Evolutionary conservation across 768 basidiomycete species (phyloP), one percentile per base, ranked within the genome.

Genomic region (Kwoniella sp.): DNA sequence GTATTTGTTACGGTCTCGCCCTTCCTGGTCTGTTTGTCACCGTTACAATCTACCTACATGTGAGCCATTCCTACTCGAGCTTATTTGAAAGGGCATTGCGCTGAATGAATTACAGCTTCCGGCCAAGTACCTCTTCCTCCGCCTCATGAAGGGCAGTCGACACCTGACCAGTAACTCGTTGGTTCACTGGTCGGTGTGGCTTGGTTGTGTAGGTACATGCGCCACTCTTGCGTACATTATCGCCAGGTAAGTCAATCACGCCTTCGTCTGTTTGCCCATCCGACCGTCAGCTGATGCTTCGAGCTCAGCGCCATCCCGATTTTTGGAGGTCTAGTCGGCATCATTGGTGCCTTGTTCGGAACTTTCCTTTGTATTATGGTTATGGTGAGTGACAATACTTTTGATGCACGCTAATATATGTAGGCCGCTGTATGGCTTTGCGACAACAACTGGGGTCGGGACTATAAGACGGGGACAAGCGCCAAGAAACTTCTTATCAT

Each of bases 271-370:
- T 19, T 19, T 9, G 3, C 40, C 17, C 8, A 9, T 44, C 17
- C 17, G 40, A 19, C 40, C 40, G 17, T 44, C 3, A 3, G 57
- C 46, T 58, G 47, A 50, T 22, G 58, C 53, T 58, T 70, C 54
- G 64, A 61, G 51, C 60, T 64, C 25, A 67, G 65, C 25, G 74
- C 77, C 25, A 74, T 78, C 36, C 77, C 77, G n/a, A 70, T 74
- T 33, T 74, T 74, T 51, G 64, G 62, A 21, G 55, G 64, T 47
- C 68, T 78, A 15, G 64, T 73, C 13, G 49, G 58, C 40, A 48
- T 74, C 15, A 73, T 74, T 33, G 76, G 71, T 17, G 69, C 70
- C 24, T 36, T 73, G 1, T 68, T 77, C 53, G 73, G 68, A 4
- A 68, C 73, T 0, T 70, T 74, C 65, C 37, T 75, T n/a, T 77